These are phyloP conservation scores for Neonectria neomacrospora DNA, from an alignment of 2,329 filamentous ascomycete genomes.

Conservation along the genomic window DNA sequence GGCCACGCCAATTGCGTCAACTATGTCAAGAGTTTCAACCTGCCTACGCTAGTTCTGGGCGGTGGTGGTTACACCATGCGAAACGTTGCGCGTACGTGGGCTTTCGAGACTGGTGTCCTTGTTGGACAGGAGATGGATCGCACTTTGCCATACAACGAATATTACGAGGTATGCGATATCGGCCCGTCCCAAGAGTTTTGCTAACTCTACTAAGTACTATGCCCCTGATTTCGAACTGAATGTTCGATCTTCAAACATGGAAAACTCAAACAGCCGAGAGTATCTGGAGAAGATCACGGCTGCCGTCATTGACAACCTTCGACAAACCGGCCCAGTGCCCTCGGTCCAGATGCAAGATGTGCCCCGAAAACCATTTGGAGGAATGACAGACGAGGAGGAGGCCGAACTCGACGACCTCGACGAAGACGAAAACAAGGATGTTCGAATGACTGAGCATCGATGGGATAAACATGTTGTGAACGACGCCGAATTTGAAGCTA, in stretches of 20 bases:
- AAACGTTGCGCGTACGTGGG: constrained; percentile 97
- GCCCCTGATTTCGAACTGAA: constrained; percentile 91
- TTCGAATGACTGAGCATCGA: constrained; percentile 81
- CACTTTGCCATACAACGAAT: constrained; percentile 94
- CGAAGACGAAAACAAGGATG: constrained; percentile 87
- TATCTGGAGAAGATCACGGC: constrained; percentile 86
- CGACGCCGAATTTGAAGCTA: constrained; percentile 85
- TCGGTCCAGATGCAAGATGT: constrained; percentile 91
- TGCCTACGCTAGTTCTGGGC: constrained; percentile 91
- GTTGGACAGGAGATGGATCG: constrained; percentile 84
- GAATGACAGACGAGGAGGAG: constrained; percentile 74
- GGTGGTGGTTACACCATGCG: constrained; percentile 97
- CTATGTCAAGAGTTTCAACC: constrained; percentile 85
- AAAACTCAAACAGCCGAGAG: constrained; percentile 87
- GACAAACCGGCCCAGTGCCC: constrained; percentile 85
- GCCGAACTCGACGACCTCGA: constrained; percentile 76
- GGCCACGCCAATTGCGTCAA: constrained; percentile 95
- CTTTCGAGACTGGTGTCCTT: constrained; percentile 91
- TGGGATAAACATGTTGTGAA: constrained; percentile 83
- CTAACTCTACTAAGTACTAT: constrained; percentile 75
- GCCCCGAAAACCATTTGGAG: constrained; percentile 69
- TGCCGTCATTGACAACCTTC: constrained; percentile 85
- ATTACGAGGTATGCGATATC: constrained; percentile 75
- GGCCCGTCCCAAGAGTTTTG: not conserved
- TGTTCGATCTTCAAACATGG: constrained; percentile 87